Evolutionary conservation across 202 grass and related monocot genomes (phyloP).

Genomic region (Panicum virgatum): DNA sequence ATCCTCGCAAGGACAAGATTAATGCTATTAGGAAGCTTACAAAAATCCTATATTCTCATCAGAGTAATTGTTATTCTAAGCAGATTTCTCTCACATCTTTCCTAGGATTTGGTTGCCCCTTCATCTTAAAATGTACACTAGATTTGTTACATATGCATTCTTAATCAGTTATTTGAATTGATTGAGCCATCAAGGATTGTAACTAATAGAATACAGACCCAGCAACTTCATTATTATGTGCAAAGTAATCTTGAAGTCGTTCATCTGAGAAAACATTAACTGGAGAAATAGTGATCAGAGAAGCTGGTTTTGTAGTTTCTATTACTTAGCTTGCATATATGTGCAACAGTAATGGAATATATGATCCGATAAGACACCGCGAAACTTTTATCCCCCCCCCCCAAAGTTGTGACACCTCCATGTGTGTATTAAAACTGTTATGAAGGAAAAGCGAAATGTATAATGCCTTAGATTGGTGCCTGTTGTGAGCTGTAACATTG

Average conservation of each 20-base stretch:
- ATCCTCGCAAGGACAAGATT: slow-evolving; percentile 63
- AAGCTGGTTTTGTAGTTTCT: slow-evolving; percentile 9
- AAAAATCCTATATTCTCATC: slow-evolving; percentile 53
- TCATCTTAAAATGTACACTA: not conserved
- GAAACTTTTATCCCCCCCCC: not conserved
- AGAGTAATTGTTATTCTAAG: slow-evolving; percentile 57
- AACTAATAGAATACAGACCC: slow-evolving; percentile 17
- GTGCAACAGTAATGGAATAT: not conserved
- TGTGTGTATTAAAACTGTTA: slow-evolving; percentile 11
- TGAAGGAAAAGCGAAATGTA: not conserved
- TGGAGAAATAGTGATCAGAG: not conserved
- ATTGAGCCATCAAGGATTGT: not conserved
- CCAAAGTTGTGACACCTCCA: not conserved
- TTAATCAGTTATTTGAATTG: not conserved
- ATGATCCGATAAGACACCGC: not conserved
- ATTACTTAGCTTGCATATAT: not conserved
- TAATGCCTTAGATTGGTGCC: slow-evolving; percentile 4
- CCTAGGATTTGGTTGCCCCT: slow-evolving; percentile 27
- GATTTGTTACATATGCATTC: not conserved
- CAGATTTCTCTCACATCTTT: slow-evolving; percentile 20
- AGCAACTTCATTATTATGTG: not conserved
- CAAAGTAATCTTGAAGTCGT: slow-evolving; percentile 21
- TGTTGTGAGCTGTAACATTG: not conserved
- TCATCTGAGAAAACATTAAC: slow-evolving; percentile 7
- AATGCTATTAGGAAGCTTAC: slow-evolving; percentile 66